These are phyloP conservation scores for Globisporangium megalacanthum DNA, from an alignment of 352 stramenopile genomes.

Conservation along the genomic window DNA sequence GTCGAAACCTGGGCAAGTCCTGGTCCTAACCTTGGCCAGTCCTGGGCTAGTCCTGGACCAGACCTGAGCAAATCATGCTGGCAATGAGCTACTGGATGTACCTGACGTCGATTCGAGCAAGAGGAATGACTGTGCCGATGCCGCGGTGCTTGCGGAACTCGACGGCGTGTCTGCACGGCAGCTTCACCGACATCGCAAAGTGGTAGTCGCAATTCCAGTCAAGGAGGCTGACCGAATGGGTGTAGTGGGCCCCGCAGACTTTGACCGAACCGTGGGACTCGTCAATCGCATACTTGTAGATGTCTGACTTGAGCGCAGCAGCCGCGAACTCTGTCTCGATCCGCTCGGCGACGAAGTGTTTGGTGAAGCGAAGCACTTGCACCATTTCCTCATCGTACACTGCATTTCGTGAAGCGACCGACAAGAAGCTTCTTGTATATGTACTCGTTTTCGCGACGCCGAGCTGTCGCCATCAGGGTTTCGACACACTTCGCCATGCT, in stretches of 20 bases:
- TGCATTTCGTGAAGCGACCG: no score
- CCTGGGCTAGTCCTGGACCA: no score
- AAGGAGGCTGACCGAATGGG: neutral
- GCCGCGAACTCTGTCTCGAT: neutral
- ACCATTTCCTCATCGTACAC: neutral
- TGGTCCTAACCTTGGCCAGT: no score
- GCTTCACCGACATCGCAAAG: neutral
- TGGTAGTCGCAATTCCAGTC: neutral
- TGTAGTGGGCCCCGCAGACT: neutral
- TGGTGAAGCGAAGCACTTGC: neutral
- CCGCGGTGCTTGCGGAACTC: neutral
- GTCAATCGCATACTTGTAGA: neutral
- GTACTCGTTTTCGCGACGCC: neutral
- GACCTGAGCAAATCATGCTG: no score
- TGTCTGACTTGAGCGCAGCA: no score
- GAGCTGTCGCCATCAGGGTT: neutral
- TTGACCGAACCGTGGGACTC: neutral
- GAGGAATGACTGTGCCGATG: no score
- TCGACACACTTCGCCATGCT: neutral
- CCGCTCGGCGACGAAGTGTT: neutral
- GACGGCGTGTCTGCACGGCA: neutral
- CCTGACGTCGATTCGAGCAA: no score
- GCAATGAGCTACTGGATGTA: no score
- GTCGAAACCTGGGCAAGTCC: no score
- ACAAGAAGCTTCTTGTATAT: neutral